Conservation (phyloP, 1,284 basidiomycete genomes). For the Melampsora occidentalis region DNA sequence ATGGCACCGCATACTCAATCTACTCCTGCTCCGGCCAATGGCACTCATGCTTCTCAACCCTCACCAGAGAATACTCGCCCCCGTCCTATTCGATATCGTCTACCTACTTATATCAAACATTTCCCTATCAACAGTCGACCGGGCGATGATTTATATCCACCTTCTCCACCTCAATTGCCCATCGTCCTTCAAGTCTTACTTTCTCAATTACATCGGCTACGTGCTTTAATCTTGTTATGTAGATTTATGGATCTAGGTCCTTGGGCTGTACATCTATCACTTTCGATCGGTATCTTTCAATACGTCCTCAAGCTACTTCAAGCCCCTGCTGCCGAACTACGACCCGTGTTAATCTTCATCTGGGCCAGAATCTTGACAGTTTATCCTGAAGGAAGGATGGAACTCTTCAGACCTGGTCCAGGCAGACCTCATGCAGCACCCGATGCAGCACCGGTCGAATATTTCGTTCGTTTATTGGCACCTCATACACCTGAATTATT, state of each 20-base stretch:
- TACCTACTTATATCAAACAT: slow-evolving; percentile 36
- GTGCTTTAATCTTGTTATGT: slow-evolving; percentile 36
- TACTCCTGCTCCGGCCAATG: neutral
- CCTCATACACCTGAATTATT: slow-evolving; percentile 29
- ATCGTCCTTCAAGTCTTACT: slow-evolving; percentile 44
- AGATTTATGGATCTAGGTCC: slow-evolving; percentile 43
- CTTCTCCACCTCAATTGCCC: slow-evolving; percentile 43
- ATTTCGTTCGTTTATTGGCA: slow-evolving; percentile 37
- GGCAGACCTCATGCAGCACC: slow-evolving; percentile 11
- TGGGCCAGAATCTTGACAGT: slow-evolving; percentile 44
- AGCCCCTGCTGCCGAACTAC: slow-evolving; percentile 41
- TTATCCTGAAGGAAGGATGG: slow-evolving; percentile 41
- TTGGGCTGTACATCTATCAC: slow-evolving; percentile 43
- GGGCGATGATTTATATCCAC: slow-evolving; percentile 35
- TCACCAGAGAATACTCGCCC: neutral
- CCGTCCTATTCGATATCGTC: slow-evolving; percentile 30
- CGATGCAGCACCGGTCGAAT: slow-evolving; percentile 34
- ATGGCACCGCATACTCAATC: neutral
- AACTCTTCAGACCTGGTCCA: slow-evolving; percentile 20
- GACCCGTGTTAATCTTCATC: slow-evolving; percentile 41
- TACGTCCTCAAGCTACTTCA: slow-evolving; percentile 43
- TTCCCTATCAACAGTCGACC: slow-evolving; percentile 34
- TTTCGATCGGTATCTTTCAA: slow-evolving; percentile 44
- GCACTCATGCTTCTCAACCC: neutral
- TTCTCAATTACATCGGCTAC: slow-evolving; percentile 37